These are phyloP conservation scores for Plasmodium vinckei DNA, from an alignment of 169 alveolate genomes.

Conservation along the genomic window DNA sequence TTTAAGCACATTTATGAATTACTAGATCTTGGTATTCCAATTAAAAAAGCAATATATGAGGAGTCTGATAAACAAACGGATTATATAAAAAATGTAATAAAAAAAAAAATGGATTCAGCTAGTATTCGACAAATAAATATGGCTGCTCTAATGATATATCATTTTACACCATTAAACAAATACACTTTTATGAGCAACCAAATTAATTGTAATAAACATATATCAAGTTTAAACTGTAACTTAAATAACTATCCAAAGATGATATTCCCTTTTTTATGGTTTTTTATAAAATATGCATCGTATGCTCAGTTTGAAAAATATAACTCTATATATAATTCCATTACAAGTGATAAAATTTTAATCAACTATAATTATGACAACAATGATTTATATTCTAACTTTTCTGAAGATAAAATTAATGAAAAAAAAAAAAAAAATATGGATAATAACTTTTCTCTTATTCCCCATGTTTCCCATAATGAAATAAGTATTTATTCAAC, in stretches of 20 bases:
- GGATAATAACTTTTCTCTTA: too few relatives aligned
- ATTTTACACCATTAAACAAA: constrained; percentile 1
- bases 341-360: constrained; percentile 13
- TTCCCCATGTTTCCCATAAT: constrained; percentile 42
- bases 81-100: constrained; percentile 5
- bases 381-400: background rate
- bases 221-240: constrained; percentile 4
- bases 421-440: too few relatives aligned
- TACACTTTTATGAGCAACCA: background rate
- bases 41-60: constrained; percentile 1
- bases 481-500: constrained; percentile 23
- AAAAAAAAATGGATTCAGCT: constrained; percentile 54
- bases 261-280: background rate
- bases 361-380: constrained; percentile 12
- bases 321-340: constrained; percentile 34
- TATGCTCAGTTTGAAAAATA: constrained; percentile 40
- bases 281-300: constrained; percentile 44
- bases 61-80: background rate
- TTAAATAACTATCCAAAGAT: background rate
- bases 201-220: background rate
- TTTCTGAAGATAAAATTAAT: background rate
- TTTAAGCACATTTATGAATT: constrained; percentile 8
- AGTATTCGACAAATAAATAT: constrained; percentile 52
- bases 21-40: background rate
- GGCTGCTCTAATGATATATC: constrained; percentile 31